Base-by-base conservation (phyloP, 768 basidiomycete genomes). In the Russula foetens region DNA sequence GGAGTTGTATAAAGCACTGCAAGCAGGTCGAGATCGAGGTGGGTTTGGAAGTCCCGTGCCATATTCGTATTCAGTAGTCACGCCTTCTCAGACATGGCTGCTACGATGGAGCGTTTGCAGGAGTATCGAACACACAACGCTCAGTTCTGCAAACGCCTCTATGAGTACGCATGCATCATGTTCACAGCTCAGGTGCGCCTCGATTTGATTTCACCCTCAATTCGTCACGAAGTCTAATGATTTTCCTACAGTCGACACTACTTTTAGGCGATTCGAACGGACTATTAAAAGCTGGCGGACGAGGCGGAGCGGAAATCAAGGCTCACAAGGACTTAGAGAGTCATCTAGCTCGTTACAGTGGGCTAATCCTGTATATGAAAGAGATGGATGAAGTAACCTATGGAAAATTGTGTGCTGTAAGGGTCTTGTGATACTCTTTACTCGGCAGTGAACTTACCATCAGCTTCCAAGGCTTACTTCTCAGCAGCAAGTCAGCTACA, bases 331-430 rank as follows among this genome's bases (percentile, higher is more conserved):
- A 81, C 19, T 78, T 97, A 70, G 92, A 98, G 68, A 76, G 78
- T 38, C 92, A 92, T 71, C 79, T 98, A 21, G 91, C 88, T 24
- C 81, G 88, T 46, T 98, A 98, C 72, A 82, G 88, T 31, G 95
- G 95, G 1, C 72, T 98, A 54, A 83, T 98, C 73, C 77, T 98
- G 19, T 98, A 96, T 69, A 74, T 98, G 58, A 95, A 92, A 71
- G 96, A 98, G 76, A 96, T 98, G 90, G 94, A 97, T 62, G 92
- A 97, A 71, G 75, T 73, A 56, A 73, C 89, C 24, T 98, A 98
- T 70, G 88, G 85, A 45, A 92, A 90, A 69, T 74, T 98, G 31
- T 98, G 94, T 69, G 92, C 88, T 41, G 96, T 96, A 68, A 58
- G 88, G 79, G 11, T 17, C 23, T 19, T 47, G 26, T 39, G 12